phyloP scores from a whole-genome alignment of 2,329 filamentous ascomycete species.

The Didymella pinodella region DNA sequence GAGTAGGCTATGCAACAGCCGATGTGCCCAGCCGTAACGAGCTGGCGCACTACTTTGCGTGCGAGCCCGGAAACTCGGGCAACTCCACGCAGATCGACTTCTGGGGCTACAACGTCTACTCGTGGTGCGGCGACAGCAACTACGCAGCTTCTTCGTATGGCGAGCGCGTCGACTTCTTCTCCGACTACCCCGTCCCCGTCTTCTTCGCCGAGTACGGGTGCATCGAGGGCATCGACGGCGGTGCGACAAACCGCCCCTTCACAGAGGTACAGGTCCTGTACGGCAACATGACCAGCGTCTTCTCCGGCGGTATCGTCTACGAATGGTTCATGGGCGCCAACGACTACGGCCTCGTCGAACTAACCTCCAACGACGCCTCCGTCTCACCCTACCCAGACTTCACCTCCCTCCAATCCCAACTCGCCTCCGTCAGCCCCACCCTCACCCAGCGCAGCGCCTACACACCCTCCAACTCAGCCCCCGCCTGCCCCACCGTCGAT shows the following conservation, averaged over 20 bases:
- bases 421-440: constrained; percentile 71
- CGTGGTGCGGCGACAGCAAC: constrained; percentile 90
- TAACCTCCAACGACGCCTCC: constrained; percentile 64
- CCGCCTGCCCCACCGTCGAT: constrained; percentile 73
- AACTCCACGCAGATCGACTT: constrained; percentile 78
- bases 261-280: constrained; percentile 85
- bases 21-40: constrained; percentile 85
- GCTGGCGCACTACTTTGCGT: constrained; percentile 94
- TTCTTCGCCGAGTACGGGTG: constrained; percentile 99
- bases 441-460: constrained; percentile 72
- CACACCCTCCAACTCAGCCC: constrained; percentile 71
- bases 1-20: constrained; percentile 94
- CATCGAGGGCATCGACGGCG: constrained; percentile 62
- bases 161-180: constrained; percentile 83
- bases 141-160: constrained; percentile 80
- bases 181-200: constrained; percentile 86
- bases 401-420: constrained; percentile 71
- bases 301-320: constrained; percentile 97
- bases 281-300: constrained; percentile 83
- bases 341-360: constrained; percentile 81
- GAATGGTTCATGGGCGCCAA: constrained; percentile 95
- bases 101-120: constrained; percentile 99
- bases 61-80: constrained; percentile 62
- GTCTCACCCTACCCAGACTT: constrained; percentile 75
- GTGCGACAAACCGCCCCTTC: constrained; percentile 73